Percentiles rank a stretch among this genome's conserved stretches.
phyloP scores from a whole-genome alignment of 495 filamentous ascomycete genomes.

The Hypoxylon subgilvum region DNA sequence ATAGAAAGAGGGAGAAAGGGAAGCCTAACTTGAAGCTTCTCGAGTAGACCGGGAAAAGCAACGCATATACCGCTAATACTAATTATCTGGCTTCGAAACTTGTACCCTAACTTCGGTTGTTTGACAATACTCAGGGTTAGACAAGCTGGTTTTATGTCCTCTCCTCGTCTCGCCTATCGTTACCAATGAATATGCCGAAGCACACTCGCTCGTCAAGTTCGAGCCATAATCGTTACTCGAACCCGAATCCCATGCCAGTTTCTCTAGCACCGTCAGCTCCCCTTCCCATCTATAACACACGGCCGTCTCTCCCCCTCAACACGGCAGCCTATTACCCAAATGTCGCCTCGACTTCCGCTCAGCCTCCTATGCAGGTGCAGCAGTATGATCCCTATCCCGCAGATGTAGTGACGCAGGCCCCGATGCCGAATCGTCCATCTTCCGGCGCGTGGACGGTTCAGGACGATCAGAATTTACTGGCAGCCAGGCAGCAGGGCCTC shows the following conservation, averaged over 20 bases:
- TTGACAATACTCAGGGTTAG: conserved; percentile 1
- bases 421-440: conserved; percentile 53
- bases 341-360: conserved; percentile 35
- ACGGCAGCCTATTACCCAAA: conserved; percentile 37
- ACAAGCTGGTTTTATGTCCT: conserved; percentile 17
- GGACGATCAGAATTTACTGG: conserved; percentile 68
- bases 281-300: conserved; percentile 39
- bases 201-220: conserved; percentile 44
- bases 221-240: conserved; percentile 43
- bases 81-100: conserved; percentile 14
- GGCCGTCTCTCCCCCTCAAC: conserved; percentile 36
- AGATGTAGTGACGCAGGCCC: conserved; percentile 40
- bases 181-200: conserved; percentile 46
- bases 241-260: conserved; percentile 38
- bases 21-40: conserved; percentile 13
- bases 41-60: conserved; percentile 3
- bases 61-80: conserved; percentile 32
- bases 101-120: conserved; percentile 1
- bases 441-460: conserved; percentile 66
- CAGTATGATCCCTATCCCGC: conserved; percentile 49
- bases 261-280: conserved; percentile 42
- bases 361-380: conserved; percentile 41
- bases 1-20: not conserved
- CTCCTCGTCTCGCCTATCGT: not conserved
- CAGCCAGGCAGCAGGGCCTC: conserved; percentile 65